Evolutionary conservation across 1,139 yeast genomes (phyloP).

Genomic region (Nadsonia starkeyi-henricii): DNA sequence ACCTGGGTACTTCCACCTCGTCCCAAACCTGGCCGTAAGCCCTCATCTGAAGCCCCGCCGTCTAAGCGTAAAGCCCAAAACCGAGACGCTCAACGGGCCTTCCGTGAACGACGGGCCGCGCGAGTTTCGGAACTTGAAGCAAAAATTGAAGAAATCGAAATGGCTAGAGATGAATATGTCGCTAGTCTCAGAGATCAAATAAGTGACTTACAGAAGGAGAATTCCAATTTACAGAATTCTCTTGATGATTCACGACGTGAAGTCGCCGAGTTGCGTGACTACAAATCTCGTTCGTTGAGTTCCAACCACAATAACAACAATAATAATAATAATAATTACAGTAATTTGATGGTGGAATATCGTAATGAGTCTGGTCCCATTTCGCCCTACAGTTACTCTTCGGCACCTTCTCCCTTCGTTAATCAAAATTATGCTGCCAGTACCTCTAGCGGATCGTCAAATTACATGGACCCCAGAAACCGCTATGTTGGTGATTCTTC

Average conservation of each 20-base stretch:
- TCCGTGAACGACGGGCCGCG: conserved; percentile 78
- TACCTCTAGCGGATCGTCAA: neutral
- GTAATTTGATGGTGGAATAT: too few species aligned
- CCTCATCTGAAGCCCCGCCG: conserved; percentile 62
- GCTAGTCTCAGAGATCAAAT: neutral
- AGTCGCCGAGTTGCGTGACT: conserved; percentile 10
- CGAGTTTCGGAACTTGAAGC: conserved; percentile 54
- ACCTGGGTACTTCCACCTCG: neutral
- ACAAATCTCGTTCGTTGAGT: too few species aligned
- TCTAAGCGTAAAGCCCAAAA: conserved; percentile 91
- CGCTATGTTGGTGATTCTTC: conserved; percentile 12
- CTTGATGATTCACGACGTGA: conserved; percentile 12
- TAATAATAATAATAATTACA: too few species aligned
- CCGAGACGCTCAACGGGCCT: conserved; percentile 95
- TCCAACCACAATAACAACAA: too few species aligned
- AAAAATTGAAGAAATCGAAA: conserved; percentile 46
- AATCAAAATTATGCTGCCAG: conserved; percentile 10
- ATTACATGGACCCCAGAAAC: conserved; percentile 1
- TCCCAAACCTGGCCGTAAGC: conserved; percentile 54
- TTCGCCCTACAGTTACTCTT: conserved; percentile 20
- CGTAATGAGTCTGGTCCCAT: neutral
- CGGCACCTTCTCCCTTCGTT: conserved; percentile 37
- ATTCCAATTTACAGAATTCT: conserved; percentile 10
- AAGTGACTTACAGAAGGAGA: neutral
- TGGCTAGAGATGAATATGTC: conserved; percentile 30